Conservation (phyloP, 306 rosid genomes). For the peach (Prunus persica) region DNA sequence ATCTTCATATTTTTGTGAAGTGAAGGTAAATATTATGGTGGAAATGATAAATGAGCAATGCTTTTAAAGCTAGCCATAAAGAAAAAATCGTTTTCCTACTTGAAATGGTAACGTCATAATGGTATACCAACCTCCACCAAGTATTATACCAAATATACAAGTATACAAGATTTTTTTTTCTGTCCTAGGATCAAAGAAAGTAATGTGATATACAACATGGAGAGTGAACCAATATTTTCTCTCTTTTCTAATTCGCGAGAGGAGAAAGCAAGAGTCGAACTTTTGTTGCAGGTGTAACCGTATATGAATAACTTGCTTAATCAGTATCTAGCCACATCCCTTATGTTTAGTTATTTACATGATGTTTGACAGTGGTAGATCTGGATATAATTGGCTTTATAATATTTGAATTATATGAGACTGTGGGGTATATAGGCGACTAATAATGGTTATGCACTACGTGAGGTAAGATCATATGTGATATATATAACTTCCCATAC, state of each 20-base stretch:
- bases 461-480: too few species aligned
- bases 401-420: too few species aligned
- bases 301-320: not conserved
- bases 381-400: too few species aligned
- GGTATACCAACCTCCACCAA: not conserved
- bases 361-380: too few species aligned
- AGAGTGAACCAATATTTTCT: not conserved
- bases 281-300: not conserved
- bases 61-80: not conserved
- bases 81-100: not conserved
- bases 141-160: not conserved
- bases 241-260: not conserved
- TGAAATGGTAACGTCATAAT: not conserved
- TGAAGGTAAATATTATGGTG: not conserved
- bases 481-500: too few species aligned
- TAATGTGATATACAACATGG: not conserved
- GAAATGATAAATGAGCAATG: not conserved
- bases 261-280: not conserved
- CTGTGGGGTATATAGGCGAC: too few species aligned
- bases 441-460: too few species aligned
- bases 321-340: not conserved
- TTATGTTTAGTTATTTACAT: not conserved
- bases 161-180: not conserved
- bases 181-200: not conserved
- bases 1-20: conserved; percentile 15